phyloP scores from a whole-genome alignment of 2,329 filamentous ascomycete genomes.

The Fusarium subglutinans region DNA sequence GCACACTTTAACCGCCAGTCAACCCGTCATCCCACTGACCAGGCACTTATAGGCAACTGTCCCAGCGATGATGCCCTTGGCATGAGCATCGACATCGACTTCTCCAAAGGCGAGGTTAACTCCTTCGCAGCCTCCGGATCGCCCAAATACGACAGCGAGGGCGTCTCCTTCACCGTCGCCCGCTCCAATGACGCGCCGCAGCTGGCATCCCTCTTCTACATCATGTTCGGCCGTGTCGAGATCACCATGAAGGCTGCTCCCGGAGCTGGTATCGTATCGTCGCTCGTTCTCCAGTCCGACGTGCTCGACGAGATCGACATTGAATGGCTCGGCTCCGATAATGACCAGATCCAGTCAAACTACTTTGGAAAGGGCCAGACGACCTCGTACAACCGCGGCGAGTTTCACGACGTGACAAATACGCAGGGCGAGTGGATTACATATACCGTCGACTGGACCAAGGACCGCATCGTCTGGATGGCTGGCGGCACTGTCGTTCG shows the following conservation, averaged over 20 bases:
- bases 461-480: conserved; percentile 84
- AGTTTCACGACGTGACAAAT: conserved; percentile 73
- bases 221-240: conserved; percentile 97
- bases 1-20: conserved; percentile 10
- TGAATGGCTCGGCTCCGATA: conserved; percentile 89
- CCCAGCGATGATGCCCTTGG: conserved; percentile 82
- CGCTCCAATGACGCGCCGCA: conserved; percentile 85
- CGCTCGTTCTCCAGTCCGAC: conserved; percentile 90
- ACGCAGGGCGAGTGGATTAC: conserved; percentile 83
- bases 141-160: conserved; percentile 78
- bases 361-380: conserved; percentile 96
- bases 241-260: conserved; percentile 86
- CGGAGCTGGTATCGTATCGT: conserved; percentile 92
- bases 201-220: conserved; percentile 92
- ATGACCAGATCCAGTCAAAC: conserved; percentile 87
- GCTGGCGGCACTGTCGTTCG: conserved; percentile 82
- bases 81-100: conserved; percentile 84
- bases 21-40: conserved; percentile 4
- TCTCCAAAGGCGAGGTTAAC: conserved; percentile 79
- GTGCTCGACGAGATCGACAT: conserved; percentile 95
- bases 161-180: conserved; percentile 82
- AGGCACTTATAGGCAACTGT: conserved; percentile 62
- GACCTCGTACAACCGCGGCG: conserved; percentile 85
- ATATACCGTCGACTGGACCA: conserved; percentile 93
- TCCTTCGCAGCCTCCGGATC: conserved; percentile 78